phyloP scores from a whole-genome alignment of 1,139 yeast genomes.

The Saccharomyces hybrid region DNA sequence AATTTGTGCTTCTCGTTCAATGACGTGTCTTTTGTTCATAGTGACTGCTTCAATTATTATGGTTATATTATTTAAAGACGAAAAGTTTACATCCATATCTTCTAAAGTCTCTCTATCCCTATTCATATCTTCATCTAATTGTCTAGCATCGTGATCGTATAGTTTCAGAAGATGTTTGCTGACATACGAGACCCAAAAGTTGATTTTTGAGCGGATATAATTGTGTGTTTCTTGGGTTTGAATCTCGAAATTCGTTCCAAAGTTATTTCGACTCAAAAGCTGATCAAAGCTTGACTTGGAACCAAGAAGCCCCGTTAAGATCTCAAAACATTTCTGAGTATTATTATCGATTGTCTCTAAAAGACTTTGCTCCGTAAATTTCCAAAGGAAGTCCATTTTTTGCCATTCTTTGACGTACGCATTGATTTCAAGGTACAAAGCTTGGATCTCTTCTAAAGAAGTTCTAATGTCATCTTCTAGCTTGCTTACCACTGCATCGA shows the following conservation, averaged over 20 bases:
- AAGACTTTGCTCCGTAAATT: slow-evolving; percentile 4
- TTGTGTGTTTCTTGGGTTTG: background rate
- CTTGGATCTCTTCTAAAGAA: background rate
- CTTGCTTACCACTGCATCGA: background rate
- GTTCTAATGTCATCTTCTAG: background rate
- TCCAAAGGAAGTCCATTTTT: slow-evolving; percentile 4
- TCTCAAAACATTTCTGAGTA: background rate
- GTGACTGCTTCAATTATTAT: background rate
- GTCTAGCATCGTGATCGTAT: background rate
- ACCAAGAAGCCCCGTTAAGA: background rate
- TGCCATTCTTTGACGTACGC: slow-evolving; percentile 4
- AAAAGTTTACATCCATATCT: background rate
- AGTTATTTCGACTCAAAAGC: background rate
- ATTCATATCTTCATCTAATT: background rate
- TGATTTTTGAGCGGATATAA: background rate
- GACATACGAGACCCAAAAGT: background rate
- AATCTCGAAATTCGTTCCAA: background rate
- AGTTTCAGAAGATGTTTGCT: background rate
- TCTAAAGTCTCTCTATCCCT: slow-evolving; percentile 8
- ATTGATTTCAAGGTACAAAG: background rate
- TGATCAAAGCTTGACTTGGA: background rate
- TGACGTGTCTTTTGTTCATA: background rate
- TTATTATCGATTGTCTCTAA: background rate
- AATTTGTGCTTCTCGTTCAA: background rate
- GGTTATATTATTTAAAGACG: background rate